Evolutionary conservation across 2,329 filamentous ascomycete genomes (phyloP), one percentile per base, ranked within the genome.

Genomic region (Amauroascus niger): DNA sequence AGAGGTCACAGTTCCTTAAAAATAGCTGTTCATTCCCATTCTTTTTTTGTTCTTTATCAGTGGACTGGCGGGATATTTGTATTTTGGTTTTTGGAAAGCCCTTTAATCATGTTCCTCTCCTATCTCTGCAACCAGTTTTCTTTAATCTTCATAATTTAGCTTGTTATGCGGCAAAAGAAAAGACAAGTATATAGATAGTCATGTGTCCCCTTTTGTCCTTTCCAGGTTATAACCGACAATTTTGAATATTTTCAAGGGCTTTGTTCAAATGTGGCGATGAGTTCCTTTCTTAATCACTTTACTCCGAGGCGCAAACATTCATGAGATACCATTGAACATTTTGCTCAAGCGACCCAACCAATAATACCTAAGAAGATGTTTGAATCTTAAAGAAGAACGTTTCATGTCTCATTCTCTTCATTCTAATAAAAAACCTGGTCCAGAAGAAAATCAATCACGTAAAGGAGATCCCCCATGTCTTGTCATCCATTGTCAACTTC

Each of bases 1-100:
- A 8, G 64, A 62, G 20, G 62, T 62, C 41, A 61, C 62, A 53
- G 62, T 62, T 45, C 59, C 67, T 20, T 60, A 40, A 58, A 22
- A 28, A 14, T 16, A 16, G 8, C 2, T 28, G 11, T 18, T 14
- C 44, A 30, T 30, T n/a, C n/a, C n/a, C 11, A 20, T 16, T 43
- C 33, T 13, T 22, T 16, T 28, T 49, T 48, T 53, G 6, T 41
- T 24, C 40, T 7, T 14, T 37, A 18, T 33, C 30, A 39, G 35
- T 18, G 43, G 43, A 33, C 20, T 16, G 24, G 26, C 4, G 8
- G 16, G 33, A 4, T 35, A 13, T 11, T 35, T 13, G n/a, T n/a
- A n/a, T n/a, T n/a, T n/a, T n/a, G n/a, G n/a, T 32, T 32, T 11
- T 32, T 32, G 28, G 28, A 32, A 32, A 32, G 33, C 33, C 33